Base-by-base conservation (phyloP, 345 rosid genomes). In the Nasturtium officinale region DNA sequence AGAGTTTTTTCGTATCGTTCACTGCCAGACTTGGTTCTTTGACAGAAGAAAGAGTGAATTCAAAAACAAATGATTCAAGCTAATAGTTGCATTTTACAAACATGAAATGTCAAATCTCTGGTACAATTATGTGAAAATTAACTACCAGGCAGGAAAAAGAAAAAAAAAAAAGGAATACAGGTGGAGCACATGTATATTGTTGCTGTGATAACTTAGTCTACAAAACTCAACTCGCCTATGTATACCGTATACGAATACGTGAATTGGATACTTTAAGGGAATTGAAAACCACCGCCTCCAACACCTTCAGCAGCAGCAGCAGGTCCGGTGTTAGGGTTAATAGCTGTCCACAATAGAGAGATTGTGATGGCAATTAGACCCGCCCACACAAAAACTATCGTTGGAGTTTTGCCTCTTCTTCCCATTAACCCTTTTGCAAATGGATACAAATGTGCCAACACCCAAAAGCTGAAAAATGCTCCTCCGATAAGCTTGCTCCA, bases 371-470 rank as follows among this genome's bases (percentile, higher is more conserved):
- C 96, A 28, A 95, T 91, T 55, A 95, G 87, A 47, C 97, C 99
- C 0, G 98, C 81, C 99, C 99, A 91, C 29, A 95, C 98, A 35
- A 85, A 87, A 43, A 95, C 97, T 9, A 91, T 88, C 0, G 99
- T 91, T 1, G 99, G 96, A 2, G 99, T 95, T 85, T 91, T 95
- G 16, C 92, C 82, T 65, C 98, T 84, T 70, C 93, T 80, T n/a
- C 99, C 96, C 98, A 90, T 95, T 80, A 91, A 64, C 18, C 99
- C 99, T 68, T 95, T 91, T 23, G 98, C 98, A 20, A 95, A 91
- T 7, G 99, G 99, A 71, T 91, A 91, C 65, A 95, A 70, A 83
- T 90, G 98, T 7, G 92, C 93, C 84, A 95, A 72, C 50, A 91
- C 99, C 99, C 99, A 95, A 51, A 88, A 88, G 78, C 96, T 89